Evolutionary conservation across 2,329 filamentous ascomycete genomes (phyloP).

Genomic region (Paracoccidioides brasiliensis): DNA sequence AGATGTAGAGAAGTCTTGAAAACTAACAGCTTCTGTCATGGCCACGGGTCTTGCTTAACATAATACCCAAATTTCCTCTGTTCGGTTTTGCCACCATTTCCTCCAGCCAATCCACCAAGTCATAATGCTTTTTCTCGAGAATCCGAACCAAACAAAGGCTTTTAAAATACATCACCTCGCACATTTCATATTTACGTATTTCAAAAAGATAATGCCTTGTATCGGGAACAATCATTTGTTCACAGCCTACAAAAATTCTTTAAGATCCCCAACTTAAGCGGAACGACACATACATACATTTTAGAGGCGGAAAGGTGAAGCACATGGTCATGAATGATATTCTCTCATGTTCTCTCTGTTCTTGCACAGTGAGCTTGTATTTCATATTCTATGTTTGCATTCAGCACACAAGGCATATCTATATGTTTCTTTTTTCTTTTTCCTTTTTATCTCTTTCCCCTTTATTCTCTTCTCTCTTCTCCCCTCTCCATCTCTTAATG

Average conservation of each 20-base stretch:
- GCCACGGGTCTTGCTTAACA: not conserved
- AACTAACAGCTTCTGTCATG: not conserved
- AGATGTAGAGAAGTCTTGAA: constrained; percentile 5
- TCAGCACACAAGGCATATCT: not conserved
- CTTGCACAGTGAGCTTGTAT: too few relatives aligned
- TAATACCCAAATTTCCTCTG: not conserved
- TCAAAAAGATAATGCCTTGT: too few relatives aligned
- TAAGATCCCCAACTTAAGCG: too few relatives aligned
- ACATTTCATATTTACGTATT: too few relatives aligned
- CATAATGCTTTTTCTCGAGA: too few relatives aligned
- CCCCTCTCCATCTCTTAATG: not conserved
- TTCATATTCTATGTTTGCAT: not conserved
- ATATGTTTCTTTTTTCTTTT: not conserved
- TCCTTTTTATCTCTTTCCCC: not conserved
- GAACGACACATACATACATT: too few relatives aligned
- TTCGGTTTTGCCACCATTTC: not conserved
- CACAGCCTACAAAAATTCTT: too few relatives aligned
- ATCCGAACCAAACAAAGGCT: too few relatives aligned
- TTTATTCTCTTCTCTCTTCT: not conserved
- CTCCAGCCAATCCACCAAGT: too few relatives aligned
- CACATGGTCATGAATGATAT: not conserved
- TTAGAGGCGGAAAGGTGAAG: too few relatives aligned
- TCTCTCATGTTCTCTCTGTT: not conserved
- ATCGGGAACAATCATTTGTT: too few relatives aligned
- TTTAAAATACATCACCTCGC: too few relatives aligned